Evolutionary conservation across 345 rosid genomes (phyloP), one percentile per base, ranked within the genome.

Genomic region (Gossypium herbaceum): DNA sequence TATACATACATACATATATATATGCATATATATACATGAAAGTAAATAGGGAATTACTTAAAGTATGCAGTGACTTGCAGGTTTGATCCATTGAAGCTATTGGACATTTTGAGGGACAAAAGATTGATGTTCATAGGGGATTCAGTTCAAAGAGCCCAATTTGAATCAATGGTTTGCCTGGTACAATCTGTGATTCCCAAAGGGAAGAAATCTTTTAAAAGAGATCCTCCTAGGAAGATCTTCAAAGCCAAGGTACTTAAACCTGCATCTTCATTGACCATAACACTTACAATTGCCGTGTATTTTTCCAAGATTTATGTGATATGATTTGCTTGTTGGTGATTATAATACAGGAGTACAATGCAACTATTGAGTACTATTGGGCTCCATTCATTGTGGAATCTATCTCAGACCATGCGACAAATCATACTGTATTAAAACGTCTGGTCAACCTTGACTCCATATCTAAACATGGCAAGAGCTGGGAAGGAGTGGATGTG

Each of bases 331-430:
- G 48, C 25, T 71, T 70, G 58, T 58, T 22, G 58, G 22, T 13
- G 16, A 5, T 17, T 20, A 29, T 39, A 52, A n/a, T 73, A 78
- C 83, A 94, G 98, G 98, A 94, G 68, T 92, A 82, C 79, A 85
- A 91, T 68, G 91, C 81, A 16, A 82, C 94, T 0, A 92, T 92
- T 0, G 97, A 92, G 87, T 91, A 95, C 73, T 92, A 90, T 71
- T 92, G 99, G 99, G 99, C 98, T 11, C 99, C 98, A 1, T 95
- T 95, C 64, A 86, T 95, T 1, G 93, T 92, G 20, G 96, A 91
- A 79, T 91, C 95, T 2, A 89, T 88, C 68, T 95, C 98, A 44
- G 99, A 95, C 79, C 94, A 90, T 78, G 97, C 93, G 60, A 95
- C 93, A 68, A 95, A 95, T 72, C 99, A 92, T 47, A 91, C 94